Evolutionary conservation across 1,284 basidiomycete species (phyloP).

Genomic region (Ustilago xerochloae): DNA sequence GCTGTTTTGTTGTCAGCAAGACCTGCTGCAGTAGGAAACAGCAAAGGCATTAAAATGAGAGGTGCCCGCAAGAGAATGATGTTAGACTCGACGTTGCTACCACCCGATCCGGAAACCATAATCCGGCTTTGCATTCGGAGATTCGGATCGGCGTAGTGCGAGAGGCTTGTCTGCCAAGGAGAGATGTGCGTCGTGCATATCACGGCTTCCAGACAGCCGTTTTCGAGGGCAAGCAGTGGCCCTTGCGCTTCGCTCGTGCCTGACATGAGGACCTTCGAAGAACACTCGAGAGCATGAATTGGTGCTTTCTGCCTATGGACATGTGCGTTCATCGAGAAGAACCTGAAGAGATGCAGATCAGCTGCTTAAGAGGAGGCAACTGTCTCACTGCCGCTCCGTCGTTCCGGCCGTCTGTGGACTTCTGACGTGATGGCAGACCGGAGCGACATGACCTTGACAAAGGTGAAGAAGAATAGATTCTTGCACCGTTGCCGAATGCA

Average conservation of each 20-base stretch:
- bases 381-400: no score
- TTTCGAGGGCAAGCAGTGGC: no score
- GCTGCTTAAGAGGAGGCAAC: not conserved
- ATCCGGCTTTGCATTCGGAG: slow-evolving; percentile 8
- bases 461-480: no score
- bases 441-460: not conserved
- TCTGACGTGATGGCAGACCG: not conserved
- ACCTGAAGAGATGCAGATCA: not conserved
- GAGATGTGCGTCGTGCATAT: no score
- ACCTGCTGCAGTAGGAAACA: no score
- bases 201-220: no score
- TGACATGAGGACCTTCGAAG: not conserved
- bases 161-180: not conserved
- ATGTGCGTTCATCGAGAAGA: not conserved
- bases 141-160: not conserved
- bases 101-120: not conserved
- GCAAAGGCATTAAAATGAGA: not conserved
- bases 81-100: not conserved
- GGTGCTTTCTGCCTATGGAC: not conserved
- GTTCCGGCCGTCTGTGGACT: not conserved
- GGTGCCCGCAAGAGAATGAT: not conserved
- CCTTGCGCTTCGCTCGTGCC: slow-evolving; percentile 2
- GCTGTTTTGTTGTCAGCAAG: no score
- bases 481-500: no score
- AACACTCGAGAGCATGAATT: not conserved